Evolutionary conservation across 805 yeast species (phyloP), one percentile per base, ranked within the genome.

Genomic region (Saccharomycopsis sp.): DNA sequence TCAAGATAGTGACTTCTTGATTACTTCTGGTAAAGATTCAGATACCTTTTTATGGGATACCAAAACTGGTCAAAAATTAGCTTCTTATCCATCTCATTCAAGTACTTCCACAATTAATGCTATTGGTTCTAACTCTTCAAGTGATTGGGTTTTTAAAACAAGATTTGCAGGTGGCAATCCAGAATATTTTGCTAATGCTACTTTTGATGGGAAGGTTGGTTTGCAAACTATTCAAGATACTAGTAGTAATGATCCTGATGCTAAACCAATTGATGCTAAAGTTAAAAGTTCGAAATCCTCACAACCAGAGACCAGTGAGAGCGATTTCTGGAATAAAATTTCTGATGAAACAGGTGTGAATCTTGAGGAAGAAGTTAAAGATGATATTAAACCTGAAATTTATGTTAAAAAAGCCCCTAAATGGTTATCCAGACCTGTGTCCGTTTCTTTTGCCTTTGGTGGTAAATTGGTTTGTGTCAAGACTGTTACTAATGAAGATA

Each of bases 11-110:
- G 67, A 68, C 37, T 67, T 92, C 49, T 66, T 92, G 51, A 63
- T 92, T 32, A 84, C 96, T n/a, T 74, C 89, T 56, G 96, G 96
- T 45, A 82, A 85, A 53, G 98, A 92, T 60, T 87, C 87, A 57
- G 65, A 85, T 25, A 85, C 94, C 3, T 62, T 78, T 47, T 64
- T 92, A 51, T 92, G 98, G 98, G 86, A 92, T 59, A 96, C 96
- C 21, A 62, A 74, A 40, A 61, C 71, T 17, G 94, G 88, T 35
- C 65, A 64, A 42, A 71, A 74, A 53, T 63, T 89, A 48, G 94
- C 92, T 4, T 83, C 85, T 54, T 92, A 84, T 58, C 96, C 97
- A 40, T 31, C 34, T 14, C 49, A 45, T 35, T 18, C 42, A 9
- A 19, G 33, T 17, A 31, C 38, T 9, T 37, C 49, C 3, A 42